Conservation (phyloP, 495 filamentous ascomycete genomes). For the Platismatia glauca region DNA sequence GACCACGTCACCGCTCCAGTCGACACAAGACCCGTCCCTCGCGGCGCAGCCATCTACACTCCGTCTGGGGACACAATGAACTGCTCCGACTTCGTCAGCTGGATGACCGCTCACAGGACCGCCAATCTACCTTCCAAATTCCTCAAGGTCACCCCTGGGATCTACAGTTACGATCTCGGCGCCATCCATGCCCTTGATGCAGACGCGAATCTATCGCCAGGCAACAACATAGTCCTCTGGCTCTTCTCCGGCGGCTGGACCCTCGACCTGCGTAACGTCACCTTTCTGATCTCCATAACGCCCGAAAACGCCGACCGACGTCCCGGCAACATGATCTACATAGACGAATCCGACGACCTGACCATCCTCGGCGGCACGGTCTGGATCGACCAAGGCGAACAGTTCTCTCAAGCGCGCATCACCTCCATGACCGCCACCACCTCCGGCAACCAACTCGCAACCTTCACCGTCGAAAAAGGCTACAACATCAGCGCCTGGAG, state of each 20-base stretch:
- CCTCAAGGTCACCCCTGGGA: neutral
- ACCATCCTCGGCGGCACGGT: conserved; percentile 11
- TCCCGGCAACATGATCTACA: conserved; percentile 5
- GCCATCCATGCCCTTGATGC: neutral
- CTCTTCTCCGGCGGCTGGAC: conserved; percentile 14
- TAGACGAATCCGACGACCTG: conserved; percentile 13
- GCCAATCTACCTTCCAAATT: conserved; percentile 5
- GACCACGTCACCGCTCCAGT: conserved; percentile 1
- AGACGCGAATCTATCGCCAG: conserved; percentile 1
- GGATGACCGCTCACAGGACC: neutral
- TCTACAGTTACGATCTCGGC: conserved; percentile 3
- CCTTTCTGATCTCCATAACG: conserved; percentile 6
- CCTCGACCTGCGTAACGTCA: conserved; percentile 8
- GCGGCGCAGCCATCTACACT: neutral
- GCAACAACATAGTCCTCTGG: conserved; percentile 4
- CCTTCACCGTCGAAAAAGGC: too few species aligned
- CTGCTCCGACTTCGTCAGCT: neutral
- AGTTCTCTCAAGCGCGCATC: neutral
- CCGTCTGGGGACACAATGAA: neutral
- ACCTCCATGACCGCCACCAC: too few species aligned
- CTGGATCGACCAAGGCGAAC: conserved; percentile 10
- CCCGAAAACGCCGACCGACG: neutral
- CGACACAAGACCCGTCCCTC: neutral
- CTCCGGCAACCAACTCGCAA: too few species aligned
- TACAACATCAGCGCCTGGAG: too few species aligned